Base-by-base conservation (phyloP, 306 rosid genomes). In the Lagenaria siceraria region DNA sequence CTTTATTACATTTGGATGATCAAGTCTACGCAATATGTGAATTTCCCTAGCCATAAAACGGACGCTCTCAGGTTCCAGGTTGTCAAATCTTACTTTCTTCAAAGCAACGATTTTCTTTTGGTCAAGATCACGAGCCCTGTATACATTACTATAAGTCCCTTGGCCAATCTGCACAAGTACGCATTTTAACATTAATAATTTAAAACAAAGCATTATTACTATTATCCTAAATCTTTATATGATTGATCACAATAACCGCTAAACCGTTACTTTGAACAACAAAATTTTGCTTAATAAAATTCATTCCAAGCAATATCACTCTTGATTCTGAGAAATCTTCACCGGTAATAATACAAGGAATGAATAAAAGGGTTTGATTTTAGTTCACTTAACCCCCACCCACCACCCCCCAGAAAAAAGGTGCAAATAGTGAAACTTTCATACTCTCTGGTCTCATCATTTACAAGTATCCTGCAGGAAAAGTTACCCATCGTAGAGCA, bases 21-120 rank as follows among this genome's bases (percentile, higher is more conserved):
- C 91, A 75, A 93, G 98, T 85, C 96, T 85, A 2, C 98, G 96
- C 77, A 93, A 86, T 81, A 93, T 90, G 84, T 89, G 98, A 85
- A 93, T 93, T 87, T 93, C 98, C 86, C 98, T 86, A 42, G 96
- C 96, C 98, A 93, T 93, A 85, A 93, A 93, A 48, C 98, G 98
- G 64, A 90, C 96, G 81, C 98, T 92, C 89, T 92, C 98, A 14
- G 98, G 98, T 80, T 92, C 98, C 55, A 91, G 88, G 87, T 90
- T 92, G 85, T 92, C 98, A 83, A 92, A 92, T 85, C 96, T 89
- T 68, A 92, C 98, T 90, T 92, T 92, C 87, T 92, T 92, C 86
- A 92, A 76, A 35, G 98, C 98, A 84, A 92, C 98, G 55, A 89
- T 89, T 87, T 92, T 92, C 81, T 82, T 90, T 79, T 92, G 94